Evolutionary conservation across 345 rosid genomes (phyloP).

Genomic region (Clausena lansium): DNA sequence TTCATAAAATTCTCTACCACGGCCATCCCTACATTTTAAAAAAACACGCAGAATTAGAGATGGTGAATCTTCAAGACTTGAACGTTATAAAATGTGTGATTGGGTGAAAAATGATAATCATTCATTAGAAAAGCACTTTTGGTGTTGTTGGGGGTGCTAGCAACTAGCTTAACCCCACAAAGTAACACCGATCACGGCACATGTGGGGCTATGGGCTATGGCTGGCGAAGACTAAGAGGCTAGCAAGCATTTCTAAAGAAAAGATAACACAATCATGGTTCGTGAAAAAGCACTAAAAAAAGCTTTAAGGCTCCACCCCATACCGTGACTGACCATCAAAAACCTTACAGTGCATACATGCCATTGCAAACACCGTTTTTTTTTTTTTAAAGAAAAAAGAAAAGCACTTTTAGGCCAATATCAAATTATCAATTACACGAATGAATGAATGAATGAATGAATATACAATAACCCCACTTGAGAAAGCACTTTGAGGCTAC

Average conservation of each 20-base stretch:
- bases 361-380: too few species aligned
- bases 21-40: too few species aligned
- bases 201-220: neutral
- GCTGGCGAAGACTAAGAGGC: too few species aligned
- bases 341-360: neutral
- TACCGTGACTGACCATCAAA: neutral
- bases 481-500: conserved; percentile 3
- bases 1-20: neutral
- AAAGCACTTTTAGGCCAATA: neutral
- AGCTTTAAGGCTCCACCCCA: conserved; percentile 5
- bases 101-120: neutral
- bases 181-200: conserved; percentile 15
- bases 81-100: neutral
- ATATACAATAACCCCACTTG: neutral
- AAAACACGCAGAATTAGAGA: neutral
- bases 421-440: neutral
- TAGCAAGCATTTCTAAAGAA: conserved; percentile 2
- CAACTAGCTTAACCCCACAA: neutral
- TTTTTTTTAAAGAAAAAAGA: too few species aligned
- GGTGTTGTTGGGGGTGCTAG: neutral
- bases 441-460: too few species aligned
- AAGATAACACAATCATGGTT: conserved; percentile 11
- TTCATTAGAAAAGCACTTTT: neutral
- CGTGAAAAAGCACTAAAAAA: neutral
- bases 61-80: neutral